Evolutionary conservation across 2,329 filamentous ascomycete genomes (phyloP).

Genomic region (Cladosporium sp.): DNA sequence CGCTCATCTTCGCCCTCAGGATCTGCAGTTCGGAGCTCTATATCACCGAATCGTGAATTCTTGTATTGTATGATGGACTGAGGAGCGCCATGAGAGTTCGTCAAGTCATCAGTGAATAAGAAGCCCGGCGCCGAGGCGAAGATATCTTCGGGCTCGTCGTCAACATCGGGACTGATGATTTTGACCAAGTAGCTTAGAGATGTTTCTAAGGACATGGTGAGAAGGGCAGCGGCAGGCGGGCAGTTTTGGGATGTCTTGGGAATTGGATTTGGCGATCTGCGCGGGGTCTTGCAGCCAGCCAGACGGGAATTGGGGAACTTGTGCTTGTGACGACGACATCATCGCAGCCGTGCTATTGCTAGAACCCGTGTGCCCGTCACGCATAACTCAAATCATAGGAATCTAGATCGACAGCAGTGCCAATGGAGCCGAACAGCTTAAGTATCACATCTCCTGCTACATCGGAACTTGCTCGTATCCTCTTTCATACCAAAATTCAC

Average conservation of each 20-base stretch:
- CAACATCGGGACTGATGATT: slow-evolving; percentile 20
- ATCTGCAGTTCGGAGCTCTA: slow-evolving; percentile 41
- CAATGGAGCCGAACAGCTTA: background rate
- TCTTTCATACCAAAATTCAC: background rate
- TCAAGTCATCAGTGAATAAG: slow-evolving; percentile 65
- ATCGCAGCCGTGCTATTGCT: background rate
- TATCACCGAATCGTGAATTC: slow-evolving; percentile 29
- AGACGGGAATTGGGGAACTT: background rate
- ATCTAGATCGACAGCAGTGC: background rate
- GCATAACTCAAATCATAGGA: background rate
- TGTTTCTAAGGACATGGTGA: background rate
- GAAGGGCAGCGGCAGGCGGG: background rate
- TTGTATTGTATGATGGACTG: slow-evolving; percentile 57
- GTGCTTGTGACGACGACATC: background rate
- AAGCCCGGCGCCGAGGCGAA: slow-evolving; percentile 56
- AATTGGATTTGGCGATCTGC: background rate
- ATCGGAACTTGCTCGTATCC: background rate
- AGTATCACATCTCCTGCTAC: no score
- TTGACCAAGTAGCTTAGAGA: slow-evolving; percentile 27
- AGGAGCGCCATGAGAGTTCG: slow-evolving; percentile 62
- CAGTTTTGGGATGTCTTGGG: background rate
- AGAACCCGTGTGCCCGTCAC: background rate
- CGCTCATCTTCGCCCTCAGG: slow-evolving; percentile 52
- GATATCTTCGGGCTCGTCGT: slow-evolving; percentile 35
- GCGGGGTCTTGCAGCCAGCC: background rate